phyloP scores from a whole-genome alignment of 2,329 filamentous ascomycete species.

The Coniochaeta hoffmannii region DNA sequence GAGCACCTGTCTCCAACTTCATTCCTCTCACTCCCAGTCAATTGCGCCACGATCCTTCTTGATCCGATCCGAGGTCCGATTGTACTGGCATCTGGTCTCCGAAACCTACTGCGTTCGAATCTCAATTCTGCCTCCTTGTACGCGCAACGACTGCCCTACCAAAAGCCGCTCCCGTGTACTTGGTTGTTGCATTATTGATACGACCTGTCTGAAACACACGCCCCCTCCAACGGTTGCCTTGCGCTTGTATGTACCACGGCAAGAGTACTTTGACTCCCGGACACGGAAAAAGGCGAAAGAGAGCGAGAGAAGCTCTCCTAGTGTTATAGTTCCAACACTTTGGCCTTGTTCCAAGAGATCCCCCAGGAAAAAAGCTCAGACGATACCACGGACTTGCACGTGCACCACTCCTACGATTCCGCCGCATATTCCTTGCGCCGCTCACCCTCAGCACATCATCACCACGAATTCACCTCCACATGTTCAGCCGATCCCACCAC shows the following conservation, averaged over 20 bases:
- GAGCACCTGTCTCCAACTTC: background rate
- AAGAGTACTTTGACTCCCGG: background rate
- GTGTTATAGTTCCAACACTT: background rate
- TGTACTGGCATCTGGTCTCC: background rate
- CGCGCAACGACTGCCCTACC: slow-evolving; percentile 14
- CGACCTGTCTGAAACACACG: slow-evolving; percentile 24
- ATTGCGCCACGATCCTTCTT: background rate
- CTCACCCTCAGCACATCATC: slow-evolving; percentile 1
- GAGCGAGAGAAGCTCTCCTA: background rate
- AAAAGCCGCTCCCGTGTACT: slow-evolving; percentile 11
- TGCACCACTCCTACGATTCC: slow-evolving; percentile 5
- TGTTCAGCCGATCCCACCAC: slow-evolving; percentile 38
- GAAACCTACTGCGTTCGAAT: background rate
- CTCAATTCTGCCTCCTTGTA: slow-evolving; percentile 10
- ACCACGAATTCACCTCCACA: slow-evolving; percentile 21
- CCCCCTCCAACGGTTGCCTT: slow-evolving; percentile 12
- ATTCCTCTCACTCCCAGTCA: background rate
- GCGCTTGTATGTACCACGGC: slow-evolving; percentile 13
- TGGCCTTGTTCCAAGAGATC: slow-evolving; percentile 9
- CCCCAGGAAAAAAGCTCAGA: slow-evolving; percentile 11
- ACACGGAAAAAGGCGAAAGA: background rate
- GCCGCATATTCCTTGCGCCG: slow-evolving; percentile 4
- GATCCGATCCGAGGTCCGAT: background rate
- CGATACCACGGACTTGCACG: slow-evolving; percentile 6
- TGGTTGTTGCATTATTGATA: slow-evolving; percentile 24